These are phyloP conservation scores for Podospora appendiculata DNA, from an alignment of 495 filamentous ascomycete species.

Conservation along the genomic window DNA sequence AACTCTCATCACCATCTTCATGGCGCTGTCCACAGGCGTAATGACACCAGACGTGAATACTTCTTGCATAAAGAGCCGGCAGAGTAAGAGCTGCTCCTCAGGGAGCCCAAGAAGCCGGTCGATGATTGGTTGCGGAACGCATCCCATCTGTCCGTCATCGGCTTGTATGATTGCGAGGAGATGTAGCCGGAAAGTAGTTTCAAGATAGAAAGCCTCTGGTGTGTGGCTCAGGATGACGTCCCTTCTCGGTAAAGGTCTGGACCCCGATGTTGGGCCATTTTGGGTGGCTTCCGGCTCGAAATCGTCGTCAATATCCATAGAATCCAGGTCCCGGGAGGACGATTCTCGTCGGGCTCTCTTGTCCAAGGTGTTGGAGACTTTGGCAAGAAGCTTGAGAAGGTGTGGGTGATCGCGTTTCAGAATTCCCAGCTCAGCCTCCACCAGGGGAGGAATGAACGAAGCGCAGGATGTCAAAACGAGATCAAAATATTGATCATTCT, in stretches of 20 bases:
- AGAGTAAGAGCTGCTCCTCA: conserved; percentile 53
- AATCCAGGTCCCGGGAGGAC: conserved; percentile 35
- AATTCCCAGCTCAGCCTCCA: conserved; percentile 17
- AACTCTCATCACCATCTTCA: conserved; percentile 36
- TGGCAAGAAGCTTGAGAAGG: conserved; percentile 30
- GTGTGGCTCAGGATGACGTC: conserved; percentile 39
- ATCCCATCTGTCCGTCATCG: conserved; percentile 26
- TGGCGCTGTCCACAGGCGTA: conserved; percentile 30
- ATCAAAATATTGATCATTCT: conserved; percentile 28
- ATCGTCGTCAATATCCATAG: conserved; percentile 74
- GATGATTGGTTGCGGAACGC: conserved; percentile 38
- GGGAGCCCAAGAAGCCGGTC: conserved; percentile 51
- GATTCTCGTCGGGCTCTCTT: conserved; percentile 21
- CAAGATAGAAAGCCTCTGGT: conserved; percentile 40
- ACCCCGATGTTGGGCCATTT: conserved; percentile 24
- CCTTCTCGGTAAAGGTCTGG: conserved; percentile 33
- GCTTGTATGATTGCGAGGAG: conserved; percentile 31
- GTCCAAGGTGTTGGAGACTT: conserved; percentile 40
- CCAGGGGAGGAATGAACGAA: conserved; percentile 30
- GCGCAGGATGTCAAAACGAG: conserved; percentile 25
- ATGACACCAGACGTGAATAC: conserved; percentile 38
- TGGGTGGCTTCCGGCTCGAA: conserved; percentile 51
- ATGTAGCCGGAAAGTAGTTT: conserved; percentile 29
- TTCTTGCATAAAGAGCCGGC: conserved; percentile 42
- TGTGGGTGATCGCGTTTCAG: conserved; percentile 23